Evolutionary conservation across 176 grass and related monocot genomes (phyloP), one percentile per base, ranked within the genome.

Genomic region (Oryza australiensis): DNA sequence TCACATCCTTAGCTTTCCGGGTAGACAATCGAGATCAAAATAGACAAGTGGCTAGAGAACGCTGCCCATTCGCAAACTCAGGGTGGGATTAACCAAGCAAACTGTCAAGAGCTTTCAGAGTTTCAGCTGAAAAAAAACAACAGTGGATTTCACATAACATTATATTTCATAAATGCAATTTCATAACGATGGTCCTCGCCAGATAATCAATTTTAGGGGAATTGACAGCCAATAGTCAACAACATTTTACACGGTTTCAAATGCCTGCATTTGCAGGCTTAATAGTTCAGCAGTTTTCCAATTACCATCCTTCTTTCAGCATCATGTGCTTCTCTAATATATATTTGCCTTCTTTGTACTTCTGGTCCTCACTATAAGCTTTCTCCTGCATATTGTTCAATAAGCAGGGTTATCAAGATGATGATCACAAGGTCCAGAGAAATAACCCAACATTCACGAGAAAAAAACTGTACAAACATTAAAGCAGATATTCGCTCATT

Each of bases 341-440:
- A 70, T 85, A 89, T 62, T 89, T 89, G 33, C 83, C 82, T 85
- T 89, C 78, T 77, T 89, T 89, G 72, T 82, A 85, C 62, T 89
- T 85, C 77, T 89, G 87, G 72, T 82, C 87, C 48, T 81, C 72
- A 9, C 76, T 85, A 42, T 89, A 89, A 55, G 87, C 87, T 77
- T 89, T 89, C 10, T 80, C 87, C 87, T 77, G 87, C 65, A 57
- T n/a, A 55, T 75, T 8, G n/a, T 23, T 51, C 41, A 59, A 77
- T 55, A 26, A 26, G 34, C 9, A 63, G 4, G 16, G 6, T 7
- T 64, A 4, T 75, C 51, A 24, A 35, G 27, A 29, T 63, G 33
- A 27, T 22, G 26, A 75, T 40, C 22, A 51, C 53, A 80, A 49
- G 38, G 24, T 75, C 22, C 5, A 18, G 14, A 48, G 1, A 69